Evolutionary conservation across 345 rosid genomes (phyloP).

Genomic region (Ailanthus altissimus): DNA sequence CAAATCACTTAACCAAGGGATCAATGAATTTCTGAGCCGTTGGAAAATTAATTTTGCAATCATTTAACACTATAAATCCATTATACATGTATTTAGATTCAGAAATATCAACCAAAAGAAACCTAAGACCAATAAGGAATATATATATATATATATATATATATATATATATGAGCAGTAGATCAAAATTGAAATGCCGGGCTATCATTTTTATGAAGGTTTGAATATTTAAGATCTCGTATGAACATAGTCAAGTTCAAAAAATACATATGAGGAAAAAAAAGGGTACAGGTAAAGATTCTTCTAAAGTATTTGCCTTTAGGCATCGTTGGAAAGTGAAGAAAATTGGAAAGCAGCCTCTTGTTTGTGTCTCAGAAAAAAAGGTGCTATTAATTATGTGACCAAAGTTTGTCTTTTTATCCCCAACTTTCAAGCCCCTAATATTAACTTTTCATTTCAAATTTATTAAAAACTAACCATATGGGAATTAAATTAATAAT

Average conservation of each 20-base stretch:
- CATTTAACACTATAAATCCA: no score
- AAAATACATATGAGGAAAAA: not conserved
- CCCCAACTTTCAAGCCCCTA: not conserved
- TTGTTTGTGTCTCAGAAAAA: conserved; percentile 17
- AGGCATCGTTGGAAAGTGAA: conserved; percentile 16
- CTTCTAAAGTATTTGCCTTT: conserved; percentile 17
- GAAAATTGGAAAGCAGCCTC: conserved; percentile 12
- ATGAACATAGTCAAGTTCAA: not conserved
- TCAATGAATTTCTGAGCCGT: no score
- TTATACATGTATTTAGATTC: no score
- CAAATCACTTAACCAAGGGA: no score
- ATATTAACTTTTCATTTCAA: not conserved
- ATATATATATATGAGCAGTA: no score
- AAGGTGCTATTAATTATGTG: not conserved
- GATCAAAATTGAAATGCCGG: not conserved
- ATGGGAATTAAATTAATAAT: not conserved
- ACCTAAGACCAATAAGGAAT: no score
- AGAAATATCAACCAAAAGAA: no score
- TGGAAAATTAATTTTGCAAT: not conserved
- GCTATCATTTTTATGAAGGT: not conserved
- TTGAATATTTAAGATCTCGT: conserved; percentile 7
- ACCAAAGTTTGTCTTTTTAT: not conserved
- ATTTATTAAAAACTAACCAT: not conserved
- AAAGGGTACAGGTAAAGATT: not conserved
- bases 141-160: no score